Base-by-base conservation (phyloP, 2,329 filamentous ascomycete genomes). In the Fusarium fracticaudum region DNA sequence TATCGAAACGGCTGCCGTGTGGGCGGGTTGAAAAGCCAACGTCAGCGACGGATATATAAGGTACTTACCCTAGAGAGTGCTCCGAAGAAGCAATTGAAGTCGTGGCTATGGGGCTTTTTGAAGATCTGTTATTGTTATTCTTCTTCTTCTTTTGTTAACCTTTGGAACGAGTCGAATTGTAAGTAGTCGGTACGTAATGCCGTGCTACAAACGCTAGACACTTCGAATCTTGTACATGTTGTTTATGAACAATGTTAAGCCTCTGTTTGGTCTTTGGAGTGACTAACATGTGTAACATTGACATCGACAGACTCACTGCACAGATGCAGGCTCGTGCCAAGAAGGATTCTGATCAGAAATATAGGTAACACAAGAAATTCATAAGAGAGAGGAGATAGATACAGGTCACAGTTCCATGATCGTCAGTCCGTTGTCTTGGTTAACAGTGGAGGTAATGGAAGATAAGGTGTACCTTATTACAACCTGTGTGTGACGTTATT, bases 41-140 rank as follows among this genome's bases (percentile, higher is more conserved):
- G 24, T 62, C n/a, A 29, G 55, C 20, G 18, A 29, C 29, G 17
- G 31, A 50, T 31, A 53, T 29, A 22, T 12, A 35, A 8, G 33
- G 15, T 35, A 14, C 57, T 47, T 69, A 70, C 68, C 68, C 68
- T 68, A 31, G 12, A 71, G 41, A 57, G 29, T 51, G 6, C 20
- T 8, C 20, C 4, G 3, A n/a, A 29, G n/a, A 35, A 35, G n/a
- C 48, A 35, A 61, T 29, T 29, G 20, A 55, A 33, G 17, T n/a
- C 44, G 20, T 24, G 11, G 37, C 29, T 15, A 53, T 38, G 17
- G 22, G 22, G 14, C 45, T 33, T 53, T 31, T 18, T 31, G 33
- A 22, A 18, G 4, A 29, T 9, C n/a, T 45, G 5, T 22, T 29
- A 9, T 41, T 55, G 3, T n/a, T 41, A 13, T 44, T 26, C 10